Conservation (phyloP, 1,284 basidiomycete species). For the Rhodofomes roseus region DNA sequence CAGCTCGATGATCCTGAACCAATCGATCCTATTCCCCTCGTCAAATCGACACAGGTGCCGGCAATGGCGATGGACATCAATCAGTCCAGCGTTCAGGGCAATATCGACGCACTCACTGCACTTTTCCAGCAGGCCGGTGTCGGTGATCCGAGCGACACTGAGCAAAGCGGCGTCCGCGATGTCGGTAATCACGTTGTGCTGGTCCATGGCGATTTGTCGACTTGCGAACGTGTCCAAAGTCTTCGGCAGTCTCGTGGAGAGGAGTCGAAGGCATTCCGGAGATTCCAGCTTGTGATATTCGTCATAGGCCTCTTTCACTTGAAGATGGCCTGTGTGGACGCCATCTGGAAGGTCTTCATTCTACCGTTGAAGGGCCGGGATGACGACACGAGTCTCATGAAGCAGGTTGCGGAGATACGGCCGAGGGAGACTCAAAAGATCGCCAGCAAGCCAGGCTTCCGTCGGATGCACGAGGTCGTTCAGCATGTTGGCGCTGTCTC, state of each 20-base stretch:
- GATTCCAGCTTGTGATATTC: constrained; percentile 24
- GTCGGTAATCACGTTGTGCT: constrained; percentile 20
- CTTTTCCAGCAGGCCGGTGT: too few species aligned
- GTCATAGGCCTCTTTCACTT: constrained; percentile 35
- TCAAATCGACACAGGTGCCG: too few species aligned
- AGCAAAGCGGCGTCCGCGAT: not conserved
- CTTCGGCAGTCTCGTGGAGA: constrained; percentile 4
- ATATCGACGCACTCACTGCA: too few species aligned
- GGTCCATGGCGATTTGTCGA: constrained; percentile 26
- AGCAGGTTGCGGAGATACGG: constrained; percentile 17
- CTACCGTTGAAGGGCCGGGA: constrained; percentile 5
- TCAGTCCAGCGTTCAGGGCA: too few species aligned
- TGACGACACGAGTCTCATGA: constrained; percentile 11
- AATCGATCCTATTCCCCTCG: too few species aligned
- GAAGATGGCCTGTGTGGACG: constrained; percentile 35
- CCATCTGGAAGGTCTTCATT: constrained; percentile 30
- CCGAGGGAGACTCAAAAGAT: constrained; percentile 28
- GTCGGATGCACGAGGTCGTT: not conserved
- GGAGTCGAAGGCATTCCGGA: not conserved
- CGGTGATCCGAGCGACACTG: not conserved
- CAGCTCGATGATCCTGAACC: too few species aligned
- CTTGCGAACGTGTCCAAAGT: constrained; percentile 14
- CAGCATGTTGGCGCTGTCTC: not conserved
- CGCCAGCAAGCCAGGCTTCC: constrained; percentile 26
- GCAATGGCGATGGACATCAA: too few species aligned